A percentile compares a stretch with the other conserved stretches of the same genome.
These are phyloP conservation scores for Albifimbria verrucaria DNA, from an alignment of 2,329 filamentous ascomycete species.

Conservation along the genomic window DNA sequence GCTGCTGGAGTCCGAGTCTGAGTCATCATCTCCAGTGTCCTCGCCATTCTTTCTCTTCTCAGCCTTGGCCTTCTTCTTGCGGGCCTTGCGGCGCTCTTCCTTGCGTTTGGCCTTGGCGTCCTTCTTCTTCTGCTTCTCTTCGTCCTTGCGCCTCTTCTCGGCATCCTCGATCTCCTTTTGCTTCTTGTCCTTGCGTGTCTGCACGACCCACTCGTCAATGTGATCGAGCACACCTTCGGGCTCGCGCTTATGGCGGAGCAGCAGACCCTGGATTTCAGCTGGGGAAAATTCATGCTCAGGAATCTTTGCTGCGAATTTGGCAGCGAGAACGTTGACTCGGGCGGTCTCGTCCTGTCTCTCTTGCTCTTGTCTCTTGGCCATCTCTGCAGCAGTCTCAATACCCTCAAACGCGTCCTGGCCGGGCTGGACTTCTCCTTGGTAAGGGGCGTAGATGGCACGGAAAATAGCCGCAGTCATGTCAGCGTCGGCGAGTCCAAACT, in stretches of 20 bases:
- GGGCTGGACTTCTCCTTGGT: slow-evolving; percentile 29
- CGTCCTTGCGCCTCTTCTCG: slow-evolving; percentile 36
- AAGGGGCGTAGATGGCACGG: slow-evolving; percentile 54
- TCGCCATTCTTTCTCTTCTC: slow-evolving; percentile 17
- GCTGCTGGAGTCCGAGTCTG: slow-evolving; percentile 7
- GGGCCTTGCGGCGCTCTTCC: slow-evolving; percentile 19
- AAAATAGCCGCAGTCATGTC: slow-evolving; percentile 54
- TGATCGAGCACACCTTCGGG: slow-evolving; percentile 45
- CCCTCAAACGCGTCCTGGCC: slow-evolving; percentile 6
- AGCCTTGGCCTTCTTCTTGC: slow-evolving; percentile 15
- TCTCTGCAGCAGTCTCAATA: slow-evolving; percentile 16
- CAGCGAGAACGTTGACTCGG: slow-evolving; percentile 42
- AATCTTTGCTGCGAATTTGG: slow-evolving; percentile 46
- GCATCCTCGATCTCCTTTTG: slow-evolving; percentile 40
- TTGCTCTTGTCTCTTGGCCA: slow-evolving; percentile 27
- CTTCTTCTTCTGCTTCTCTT: slow-evolving; percentile 32
- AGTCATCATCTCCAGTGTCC: slow-evolving; percentile 15
- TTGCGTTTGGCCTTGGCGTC: slow-evolving; percentile 28
- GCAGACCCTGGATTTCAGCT: slow-evolving; percentile 57
- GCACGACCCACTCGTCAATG: slow-evolving; percentile 46
- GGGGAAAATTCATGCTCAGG: slow-evolving; percentile 56
- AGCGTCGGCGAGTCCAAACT: slow-evolving; percentile 52
- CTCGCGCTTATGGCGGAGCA: slow-evolving; percentile 53
- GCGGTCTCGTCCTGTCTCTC: slow-evolving; percentile 32
- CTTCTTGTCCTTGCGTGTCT: slow-evolving; percentile 46